Conservation (phyloP, 2,329 filamentous ascomycete genomes). For the Coniochaeta ligniaria region DNA sequence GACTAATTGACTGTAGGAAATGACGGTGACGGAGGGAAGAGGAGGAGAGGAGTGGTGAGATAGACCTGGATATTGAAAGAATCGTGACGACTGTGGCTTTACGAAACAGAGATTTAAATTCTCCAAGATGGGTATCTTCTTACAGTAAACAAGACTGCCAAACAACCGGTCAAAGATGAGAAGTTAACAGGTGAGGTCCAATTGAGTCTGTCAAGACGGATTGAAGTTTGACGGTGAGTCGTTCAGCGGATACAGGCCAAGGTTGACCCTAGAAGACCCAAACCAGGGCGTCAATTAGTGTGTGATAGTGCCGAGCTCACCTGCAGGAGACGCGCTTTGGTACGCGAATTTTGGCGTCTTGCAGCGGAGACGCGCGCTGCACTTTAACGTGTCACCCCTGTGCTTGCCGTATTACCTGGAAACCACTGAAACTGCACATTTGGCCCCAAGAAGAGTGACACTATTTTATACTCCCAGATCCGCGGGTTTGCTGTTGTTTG, state of each 20-base stretch:
- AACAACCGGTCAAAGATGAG: not conserved
- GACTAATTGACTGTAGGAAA: not conserved
- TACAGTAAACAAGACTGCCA: not conserved
- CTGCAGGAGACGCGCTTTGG: constrained; percentile 7
- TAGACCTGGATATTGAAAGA: not conserved
- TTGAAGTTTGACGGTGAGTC: not conserved
- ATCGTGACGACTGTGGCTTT: not conserved
- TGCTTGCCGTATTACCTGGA: too few relatives aligned
- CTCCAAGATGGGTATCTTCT: not conserved
- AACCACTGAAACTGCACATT: too few relatives aligned
- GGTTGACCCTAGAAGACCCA: not conserved
- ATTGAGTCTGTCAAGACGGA: not conserved
- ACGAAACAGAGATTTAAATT: not conserved
- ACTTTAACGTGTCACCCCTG: constrained; percentile 1
- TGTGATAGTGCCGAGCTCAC: not conserved
- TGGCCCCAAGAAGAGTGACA: too few relatives aligned
- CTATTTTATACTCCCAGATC: too few relatives aligned
- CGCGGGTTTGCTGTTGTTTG: too few relatives aligned
- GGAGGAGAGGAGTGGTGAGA: not conserved
- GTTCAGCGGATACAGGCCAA: not conserved
- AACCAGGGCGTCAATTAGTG: not conserved
- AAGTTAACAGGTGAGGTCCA: not conserved
- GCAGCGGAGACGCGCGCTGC: not conserved
- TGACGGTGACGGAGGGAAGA: not conserved
- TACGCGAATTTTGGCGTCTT: constrained; percentile 17